Base-by-base conservation (phyloP, 75 land plant genomes). In the Picea glauca region DNA sequence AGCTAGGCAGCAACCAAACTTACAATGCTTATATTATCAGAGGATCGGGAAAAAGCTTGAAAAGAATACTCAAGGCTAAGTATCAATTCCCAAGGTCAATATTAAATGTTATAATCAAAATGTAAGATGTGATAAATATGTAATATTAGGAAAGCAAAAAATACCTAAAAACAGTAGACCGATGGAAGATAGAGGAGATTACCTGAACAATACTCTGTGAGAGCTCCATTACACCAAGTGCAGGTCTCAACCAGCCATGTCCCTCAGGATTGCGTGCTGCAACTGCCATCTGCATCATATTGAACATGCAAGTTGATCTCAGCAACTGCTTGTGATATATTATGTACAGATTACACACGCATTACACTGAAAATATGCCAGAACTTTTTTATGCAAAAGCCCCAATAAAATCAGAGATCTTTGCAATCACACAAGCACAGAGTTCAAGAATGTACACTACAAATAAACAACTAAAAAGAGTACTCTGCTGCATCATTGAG, bases 221-320 rank as follows among this genome's bases (percentile, higher is more conserved):
- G 77, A 96, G 93, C 80, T 96, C 99, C 84, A 96, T 84, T 23
- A 94, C 93, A 60, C 98, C 98, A 81, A 94, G 81, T 14, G 99
- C 98, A 84, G 99, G 99, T 75, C 99, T 88, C 63, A 94, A 84
- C 99, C 99, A 94, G 62, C 99, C 99, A 87, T 95, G 89, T 38
- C 99, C 98, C 46, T 90, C 87, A 58, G 89, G 84, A 81, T 77
- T 88, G 17, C 98, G 95, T 59, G 95, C 91, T 76, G 88, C 78
- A 38, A 96, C 78, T 79, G 99, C 93, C 92, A 96, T 94, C 99
- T 96, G 86, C 35, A 78, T 46, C 32, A 12, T 30, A 67, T 18
- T 17, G 31, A 38, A 60, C 13, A 60, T 60, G 3, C 0, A 64
- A 59, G 35, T 50, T 12, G 11, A 70, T 70, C 33, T 70, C 26